Conservation (phyloP, 768 basidiomycete species). For the Tephrocybe sp. region DNA sequence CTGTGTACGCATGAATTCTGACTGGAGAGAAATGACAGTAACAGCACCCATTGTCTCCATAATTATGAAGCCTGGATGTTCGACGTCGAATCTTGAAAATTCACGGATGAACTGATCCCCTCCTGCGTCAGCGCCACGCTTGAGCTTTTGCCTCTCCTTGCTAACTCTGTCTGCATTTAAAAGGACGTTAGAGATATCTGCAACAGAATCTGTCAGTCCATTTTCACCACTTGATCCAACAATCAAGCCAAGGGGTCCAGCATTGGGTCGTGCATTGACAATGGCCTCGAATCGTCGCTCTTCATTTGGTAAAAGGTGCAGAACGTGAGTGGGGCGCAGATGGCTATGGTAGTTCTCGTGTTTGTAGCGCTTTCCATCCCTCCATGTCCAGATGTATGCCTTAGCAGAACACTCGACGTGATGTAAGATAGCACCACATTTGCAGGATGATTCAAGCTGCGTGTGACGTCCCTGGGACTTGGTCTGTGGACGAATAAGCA, state of each 20-base stretch:
- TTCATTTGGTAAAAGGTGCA: slow-evolving; percentile 3
- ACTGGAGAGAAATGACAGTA: slow-evolving; percentile 27
- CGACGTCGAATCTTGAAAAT: slow-evolving; percentile 9
- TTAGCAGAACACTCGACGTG: too few species aligned
- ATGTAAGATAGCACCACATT: too few species aligned
- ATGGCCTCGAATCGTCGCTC: not conserved
- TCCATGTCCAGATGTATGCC: too few species aligned
- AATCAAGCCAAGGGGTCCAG: slow-evolving; percentile 13
- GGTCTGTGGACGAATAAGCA: too few species aligned
- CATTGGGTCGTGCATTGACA: slow-evolving; percentile 1
- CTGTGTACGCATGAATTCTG: slow-evolving; percentile 26
- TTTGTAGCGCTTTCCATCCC: not conserved
- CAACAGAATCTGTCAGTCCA: slow-evolving; percentile 16
- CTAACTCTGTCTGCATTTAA: slow-evolving; percentile 11
- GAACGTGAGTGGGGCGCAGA: not conserved
- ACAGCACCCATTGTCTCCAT: slow-evolving; percentile 12
- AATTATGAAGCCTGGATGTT: slow-evolving; percentile 23
- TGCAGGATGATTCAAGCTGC: too few species aligned
- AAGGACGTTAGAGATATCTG: slow-evolving; percentile 17
- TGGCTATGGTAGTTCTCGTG: slow-evolving; percentile 3
- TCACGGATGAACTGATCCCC: slow-evolving; percentile 14
- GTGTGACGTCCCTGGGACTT: too few species aligned
- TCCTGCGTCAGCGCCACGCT: not conserved
- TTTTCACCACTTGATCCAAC: slow-evolving; percentile 13
- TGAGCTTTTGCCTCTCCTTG: slow-evolving; percentile 7